Percentiles rank a stretch among this genome's conserved stretches.
Evolutionary conservation across 2,329 filamentous ascomycete species (phyloP).

Genomic region (Exutisphaerella laricina): DNA sequence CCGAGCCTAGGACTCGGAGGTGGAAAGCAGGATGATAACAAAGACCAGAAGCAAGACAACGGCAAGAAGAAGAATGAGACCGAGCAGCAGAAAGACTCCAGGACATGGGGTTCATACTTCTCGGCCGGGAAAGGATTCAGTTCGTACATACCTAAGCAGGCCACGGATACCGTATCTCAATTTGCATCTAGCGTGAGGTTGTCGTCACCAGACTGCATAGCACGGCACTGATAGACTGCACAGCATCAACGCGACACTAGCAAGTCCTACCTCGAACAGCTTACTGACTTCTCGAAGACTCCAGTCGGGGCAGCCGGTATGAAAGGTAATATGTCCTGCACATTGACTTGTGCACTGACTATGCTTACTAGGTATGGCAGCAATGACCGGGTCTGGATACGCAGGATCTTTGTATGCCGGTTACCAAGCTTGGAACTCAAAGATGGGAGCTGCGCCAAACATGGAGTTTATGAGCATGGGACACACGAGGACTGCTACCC

Average conservation of each 20-base stretch:
- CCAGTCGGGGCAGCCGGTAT: conserved; percentile 45
- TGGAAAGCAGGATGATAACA: conserved; percentile 21
- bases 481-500: conserved; percentile 39
- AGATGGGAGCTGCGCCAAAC: conserved; percentile 31
- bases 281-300: conserved; percentile 47
- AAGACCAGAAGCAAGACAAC: conserved; percentile 4
- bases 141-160: conserved; percentile 43
- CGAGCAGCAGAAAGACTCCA: conserved; percentile 32
- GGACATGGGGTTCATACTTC: conserved; percentile 45
- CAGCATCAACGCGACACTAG: conserved; percentile 42
- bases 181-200: conserved; percentile 38
- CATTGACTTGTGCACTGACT: conserved; percentile 21
- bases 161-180: conserved; percentile 37
- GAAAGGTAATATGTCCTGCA: conserved; percentile 13
- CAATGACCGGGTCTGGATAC: conserved; percentile 44
- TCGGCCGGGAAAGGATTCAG: conserved; percentile 45
- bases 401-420: conserved; percentile 45
- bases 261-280: conserved; percentile 46
- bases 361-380: conserved; percentile 30
- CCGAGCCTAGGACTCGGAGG: conserved; percentile 19
- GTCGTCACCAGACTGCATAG: neutral
- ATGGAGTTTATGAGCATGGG: conserved; percentile 47
- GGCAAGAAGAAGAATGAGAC: conserved; percentile 26
- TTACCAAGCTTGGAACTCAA: conserved; percentile 43
- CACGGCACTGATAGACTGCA: neutral